Conservation (phyloP, 352 stramenopile species). For the Phytopythium litorale region DNA sequence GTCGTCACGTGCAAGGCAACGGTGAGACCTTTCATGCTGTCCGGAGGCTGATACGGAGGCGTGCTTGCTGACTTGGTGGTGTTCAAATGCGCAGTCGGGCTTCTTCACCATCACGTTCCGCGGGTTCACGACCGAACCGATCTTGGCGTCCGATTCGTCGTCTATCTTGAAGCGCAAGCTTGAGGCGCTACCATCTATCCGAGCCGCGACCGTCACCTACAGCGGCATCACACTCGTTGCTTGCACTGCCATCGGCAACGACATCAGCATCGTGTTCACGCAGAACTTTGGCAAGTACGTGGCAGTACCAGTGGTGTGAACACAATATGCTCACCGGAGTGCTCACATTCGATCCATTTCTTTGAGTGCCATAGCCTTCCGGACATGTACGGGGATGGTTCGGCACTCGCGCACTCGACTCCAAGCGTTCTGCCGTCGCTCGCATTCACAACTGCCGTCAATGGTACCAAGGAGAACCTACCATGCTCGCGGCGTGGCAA, state of each 20-base stretch:
- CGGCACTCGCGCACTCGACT: constrained; percentile 43
- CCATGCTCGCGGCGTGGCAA: constrained; percentile 82
- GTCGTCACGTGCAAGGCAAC: constrained; percentile 69
- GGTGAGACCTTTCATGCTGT: constrained; percentile 23
- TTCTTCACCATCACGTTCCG: constrained; percentile 86
- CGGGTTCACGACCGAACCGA: constrained; percentile 66
- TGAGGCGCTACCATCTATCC: constrained; percentile 53
- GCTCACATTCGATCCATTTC: not conserved
- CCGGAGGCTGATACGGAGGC: not conserved
- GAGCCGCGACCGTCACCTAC: constrained; percentile 63
- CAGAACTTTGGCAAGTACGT: constrained; percentile 74
- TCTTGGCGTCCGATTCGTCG: constrained; percentile 50
- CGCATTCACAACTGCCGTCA: constrained; percentile 43
- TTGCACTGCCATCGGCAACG: constrained; percentile 70
- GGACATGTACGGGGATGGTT: constrained; percentile 53
- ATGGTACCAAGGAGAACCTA: constrained; percentile 89
- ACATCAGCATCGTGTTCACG: constrained; percentile 74
- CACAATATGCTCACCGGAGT: not conserved
- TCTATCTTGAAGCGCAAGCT: constrained; percentile 48
- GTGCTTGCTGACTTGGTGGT: not conserved
- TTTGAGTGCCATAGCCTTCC: constrained; percentile 29
- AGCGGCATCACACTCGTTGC: constrained; percentile 59
- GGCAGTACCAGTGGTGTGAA: no score
- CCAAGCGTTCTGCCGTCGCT: constrained; percentile 40
- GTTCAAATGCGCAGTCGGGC: constrained; percentile 26